phyloP scores from a whole-genome alignment of 2,329 filamentous ascomycete species.

The Clonostachys rosea region DNA sequence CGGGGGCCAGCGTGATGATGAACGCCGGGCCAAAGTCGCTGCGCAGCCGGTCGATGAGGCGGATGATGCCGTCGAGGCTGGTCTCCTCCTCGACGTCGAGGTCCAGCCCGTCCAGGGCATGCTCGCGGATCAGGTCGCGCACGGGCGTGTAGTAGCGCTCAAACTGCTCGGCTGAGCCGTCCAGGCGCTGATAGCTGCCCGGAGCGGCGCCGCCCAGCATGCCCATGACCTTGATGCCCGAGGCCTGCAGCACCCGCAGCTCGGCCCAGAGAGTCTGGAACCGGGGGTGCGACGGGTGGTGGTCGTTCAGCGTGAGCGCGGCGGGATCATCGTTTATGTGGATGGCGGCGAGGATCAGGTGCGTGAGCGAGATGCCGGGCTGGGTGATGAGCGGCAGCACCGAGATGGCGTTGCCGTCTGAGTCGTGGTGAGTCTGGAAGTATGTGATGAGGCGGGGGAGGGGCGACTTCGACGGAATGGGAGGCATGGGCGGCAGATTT shows the following conservation, averaged over 20 bases:
- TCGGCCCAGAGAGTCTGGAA: constrained; percentile 78
- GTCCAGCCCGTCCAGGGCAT: constrained; percentile 65
- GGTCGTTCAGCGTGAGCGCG: constrained; percentile 75
- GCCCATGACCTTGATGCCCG: constrained; percentile 74
- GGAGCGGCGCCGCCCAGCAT: constrained; percentile 85
- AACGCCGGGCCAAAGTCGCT: constrained; percentile 66
- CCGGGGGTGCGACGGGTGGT: constrained; percentile 60
- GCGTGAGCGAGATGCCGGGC: constrained; percentile 54
- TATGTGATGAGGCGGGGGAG: constrained; percentile 45
- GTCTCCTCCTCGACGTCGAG: constrained; percentile 78
- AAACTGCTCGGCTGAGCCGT: constrained; percentile 53
- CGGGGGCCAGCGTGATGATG: constrained; percentile 76
- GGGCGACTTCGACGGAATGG: too few species aligned
- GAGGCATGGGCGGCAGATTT: too few species aligned
- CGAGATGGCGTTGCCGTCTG: constrained; percentile 38
- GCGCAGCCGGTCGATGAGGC: constrained; percentile 63
- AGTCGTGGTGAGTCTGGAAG: constrained; percentile 50
- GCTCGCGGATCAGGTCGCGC: constrained; percentile 55
- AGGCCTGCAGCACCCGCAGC: constrained; percentile 63
- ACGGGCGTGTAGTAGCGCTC: constrained; percentile 71
- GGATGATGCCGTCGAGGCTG: constrained; percentile 60
- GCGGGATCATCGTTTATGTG: constrained; percentile 69
- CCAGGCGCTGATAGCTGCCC: constrained; percentile 61
- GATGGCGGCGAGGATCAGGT: constrained; percentile 82
- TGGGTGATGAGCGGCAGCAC: constrained; percentile 46